phyloP scores from a whole-genome alignment of 148 eudicot genomes.

The Pharnaceum exiguum region DNA sequence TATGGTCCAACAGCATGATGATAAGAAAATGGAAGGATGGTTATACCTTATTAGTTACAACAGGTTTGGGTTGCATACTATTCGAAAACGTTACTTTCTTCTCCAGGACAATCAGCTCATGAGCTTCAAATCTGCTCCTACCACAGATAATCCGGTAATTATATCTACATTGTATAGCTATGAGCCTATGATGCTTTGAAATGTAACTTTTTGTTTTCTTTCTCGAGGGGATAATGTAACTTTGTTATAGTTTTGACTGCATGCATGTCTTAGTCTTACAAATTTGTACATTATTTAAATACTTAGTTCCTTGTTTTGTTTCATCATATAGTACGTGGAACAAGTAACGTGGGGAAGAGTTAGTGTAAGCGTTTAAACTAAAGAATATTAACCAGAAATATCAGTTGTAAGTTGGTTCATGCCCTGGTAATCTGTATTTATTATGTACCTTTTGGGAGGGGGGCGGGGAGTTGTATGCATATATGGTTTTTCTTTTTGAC shows the following conservation, averaged over 20 bases:
- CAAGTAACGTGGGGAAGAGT: too few species aligned
- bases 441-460: too few species aligned
- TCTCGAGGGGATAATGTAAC: background rate
- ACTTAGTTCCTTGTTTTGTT: background rate
- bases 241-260: background rate
- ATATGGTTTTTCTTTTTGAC: too few species aligned
- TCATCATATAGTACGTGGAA: too few species aligned
- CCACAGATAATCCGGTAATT: slow-evolving; percentile 38
- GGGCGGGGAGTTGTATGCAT: too few species aligned
- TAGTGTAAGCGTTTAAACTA: too few species aligned
- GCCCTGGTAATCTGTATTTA: too few species aligned
- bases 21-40: slow-evolving; percentile 77
- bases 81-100: slow-evolving; percentile 66
- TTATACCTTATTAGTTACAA: slow-evolving; percentile 50
- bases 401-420: too few species aligned
- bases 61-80: slow-evolving; percentile 58
- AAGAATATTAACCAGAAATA: too few species aligned
- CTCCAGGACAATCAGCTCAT: slow-evolving; percentile 59
- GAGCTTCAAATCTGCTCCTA: slow-evolving; percentile 59
- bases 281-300: background rate
- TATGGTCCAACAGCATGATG: slow-evolving; percentile 1
- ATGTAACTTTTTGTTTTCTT: background rate
- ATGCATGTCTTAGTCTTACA: background rate
- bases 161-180: background rate
- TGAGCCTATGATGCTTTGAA: background rate